A percentile compares a stretch with the other conserved stretches of the same genome.
These are phyloP conservation scores for Globisporangium rhizosaccharum DNA, from an alignment of 352 stramenopile genomes.

Conservation along the genomic window DNA sequence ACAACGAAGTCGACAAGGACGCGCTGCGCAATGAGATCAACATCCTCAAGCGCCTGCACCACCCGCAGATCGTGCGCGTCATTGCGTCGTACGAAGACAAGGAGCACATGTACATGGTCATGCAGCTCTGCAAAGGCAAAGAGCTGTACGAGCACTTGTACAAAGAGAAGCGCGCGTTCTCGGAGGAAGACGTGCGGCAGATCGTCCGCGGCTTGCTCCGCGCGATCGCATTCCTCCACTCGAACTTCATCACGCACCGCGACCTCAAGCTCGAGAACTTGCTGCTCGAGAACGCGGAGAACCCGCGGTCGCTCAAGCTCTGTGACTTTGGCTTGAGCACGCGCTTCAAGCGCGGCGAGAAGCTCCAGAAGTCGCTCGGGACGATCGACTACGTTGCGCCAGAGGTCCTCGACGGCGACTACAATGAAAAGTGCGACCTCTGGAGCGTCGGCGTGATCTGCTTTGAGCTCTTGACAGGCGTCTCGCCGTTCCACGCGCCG, in stretches of 20 bases:
- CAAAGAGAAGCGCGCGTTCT: slow-evolving; percentile 53
- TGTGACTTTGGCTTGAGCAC: slow-evolving; percentile 82
- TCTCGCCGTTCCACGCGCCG: slow-evolving; percentile 62
- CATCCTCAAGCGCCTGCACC: slow-evolving; percentile 72
- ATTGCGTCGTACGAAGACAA: slow-evolving; percentile 75
- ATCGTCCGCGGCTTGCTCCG: slow-evolving; percentile 58
- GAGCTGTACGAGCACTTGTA: slow-evolving; percentile 78
- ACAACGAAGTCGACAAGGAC: slow-evolving; percentile 69
- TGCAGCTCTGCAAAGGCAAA: slow-evolving; percentile 81
- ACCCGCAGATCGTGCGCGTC: slow-evolving; percentile 78
- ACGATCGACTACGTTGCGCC: slow-evolving; percentile 83
- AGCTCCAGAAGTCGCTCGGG: slow-evolving; percentile 63
- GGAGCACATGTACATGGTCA: slow-evolving; percentile 85
- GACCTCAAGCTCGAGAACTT: slow-evolving; percentile 85
- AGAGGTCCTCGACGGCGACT: slow-evolving; percentile 78
- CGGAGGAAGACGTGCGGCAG: slow-evolving; percentile 56
- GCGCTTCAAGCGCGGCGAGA: slow-evolving; percentile 65
- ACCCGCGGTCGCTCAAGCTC: slow-evolving; percentile 64
- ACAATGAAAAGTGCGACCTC: slow-evolving; percentile 78
- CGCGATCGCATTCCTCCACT: slow-evolving; percentile 70
- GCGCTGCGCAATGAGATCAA: slow-evolving; percentile 72
- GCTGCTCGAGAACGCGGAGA: slow-evolving; percentile 60
- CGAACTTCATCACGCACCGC: slow-evolving; percentile 73
- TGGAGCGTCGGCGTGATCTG: slow-evolving; percentile 80
- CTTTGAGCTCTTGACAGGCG: slow-evolving; percentile 63